Evolutionary conservation across 164 flowering plant genomes (phyloP).

Genomic region (Stephania yunnanensis): DNA sequence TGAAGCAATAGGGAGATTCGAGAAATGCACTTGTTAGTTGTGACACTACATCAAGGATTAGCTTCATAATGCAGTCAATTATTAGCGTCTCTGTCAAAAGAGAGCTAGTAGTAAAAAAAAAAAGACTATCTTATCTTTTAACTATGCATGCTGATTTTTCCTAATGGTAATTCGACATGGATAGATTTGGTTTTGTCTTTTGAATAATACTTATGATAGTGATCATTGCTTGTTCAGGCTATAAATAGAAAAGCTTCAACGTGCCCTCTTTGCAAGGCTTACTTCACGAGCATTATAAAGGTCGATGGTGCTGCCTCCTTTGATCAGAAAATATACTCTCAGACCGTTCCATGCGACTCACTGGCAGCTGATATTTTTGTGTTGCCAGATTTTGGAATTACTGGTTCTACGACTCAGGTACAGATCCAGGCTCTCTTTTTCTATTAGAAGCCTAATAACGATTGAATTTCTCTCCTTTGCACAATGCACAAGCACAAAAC

Average conservation of each 20-base stretch:
- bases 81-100: not conserved
- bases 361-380: conserved; percentile 34
- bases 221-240: conserved; percentile 33
- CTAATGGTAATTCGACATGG: not conserved
- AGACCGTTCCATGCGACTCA: conserved; percentile 54
- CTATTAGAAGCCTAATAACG: not conserved
- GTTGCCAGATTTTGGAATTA: conserved; percentile 31
- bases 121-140: not conserved
- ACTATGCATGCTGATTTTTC: not conserved
- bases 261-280: conserved; percentile 91
- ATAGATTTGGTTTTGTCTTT: not conserved
- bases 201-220: not conserved
- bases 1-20: too few relatives aligned
- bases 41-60: too few relatives aligned
- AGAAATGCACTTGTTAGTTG: too few relatives aligned
- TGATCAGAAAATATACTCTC: conserved; percentile 90
- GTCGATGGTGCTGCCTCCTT: conserved; percentile 54
- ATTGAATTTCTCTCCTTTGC: too few relatives aligned
- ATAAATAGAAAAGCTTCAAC: conserved; percentile 52
- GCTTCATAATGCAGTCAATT: not conserved
- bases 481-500: not conserved
- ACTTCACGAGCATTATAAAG: conserved; percentile 58
- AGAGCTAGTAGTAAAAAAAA: not conserved
- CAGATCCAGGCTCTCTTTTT: not conserved
- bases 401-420: conserved; percentile 38